Evolutionary conservation across 495 filamentous ascomycete species (phyloP).

Genomic region (Evernia prunastri): DNA sequence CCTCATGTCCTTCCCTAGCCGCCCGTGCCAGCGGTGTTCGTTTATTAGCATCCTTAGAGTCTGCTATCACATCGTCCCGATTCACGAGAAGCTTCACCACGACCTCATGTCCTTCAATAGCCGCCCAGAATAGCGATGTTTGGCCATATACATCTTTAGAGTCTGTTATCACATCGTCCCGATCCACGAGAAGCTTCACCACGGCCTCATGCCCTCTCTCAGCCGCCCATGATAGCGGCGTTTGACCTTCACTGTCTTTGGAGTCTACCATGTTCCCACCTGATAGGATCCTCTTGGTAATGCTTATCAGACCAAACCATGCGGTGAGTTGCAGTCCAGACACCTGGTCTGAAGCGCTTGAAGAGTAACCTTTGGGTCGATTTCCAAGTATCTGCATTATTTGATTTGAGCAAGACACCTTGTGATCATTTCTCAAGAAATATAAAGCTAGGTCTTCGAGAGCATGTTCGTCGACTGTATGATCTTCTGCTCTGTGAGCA

Average conservation of each 20-base stretch:
- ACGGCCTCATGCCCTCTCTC: too few species aligned
- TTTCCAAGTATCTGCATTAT: neutral
- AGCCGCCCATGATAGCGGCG: conserved; percentile 12
- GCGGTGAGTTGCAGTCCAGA: conserved; percentile 10
- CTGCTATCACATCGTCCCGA: too few species aligned
- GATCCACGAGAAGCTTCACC: too few species aligned
- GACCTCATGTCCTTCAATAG: too few species aligned
- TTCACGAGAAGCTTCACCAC: too few species aligned
- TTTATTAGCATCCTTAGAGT: too few species aligned
- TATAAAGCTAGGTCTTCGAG: neutral
- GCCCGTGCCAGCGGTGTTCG: too few species aligned
- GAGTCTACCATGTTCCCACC: conserved; percentile 2
- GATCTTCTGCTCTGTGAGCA: conserved; percentile 18
- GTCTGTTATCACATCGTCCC: too few species aligned
- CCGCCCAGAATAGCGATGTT: too few species aligned
- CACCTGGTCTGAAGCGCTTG: neutral
- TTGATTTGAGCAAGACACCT: conserved; percentile 15
- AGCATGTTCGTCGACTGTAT: too few species aligned
- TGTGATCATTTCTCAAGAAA: conserved; percentile 13
- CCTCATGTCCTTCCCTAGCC: too few species aligned
- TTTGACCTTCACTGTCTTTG: conserved; percentile 17
- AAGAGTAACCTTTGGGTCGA: fast-evolving
- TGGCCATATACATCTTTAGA: too few species aligned
- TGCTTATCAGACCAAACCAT: conserved; percentile 10
- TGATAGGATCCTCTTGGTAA: conserved; percentile 4